A percentile compares a stretch with the other conserved stretches of the same genome.
These are phyloP conservation scores for Ceratobasidium sp. DNA, from an alignment of 1,284 basidiomycete genomes.

Conservation along the genomic window DNA sequence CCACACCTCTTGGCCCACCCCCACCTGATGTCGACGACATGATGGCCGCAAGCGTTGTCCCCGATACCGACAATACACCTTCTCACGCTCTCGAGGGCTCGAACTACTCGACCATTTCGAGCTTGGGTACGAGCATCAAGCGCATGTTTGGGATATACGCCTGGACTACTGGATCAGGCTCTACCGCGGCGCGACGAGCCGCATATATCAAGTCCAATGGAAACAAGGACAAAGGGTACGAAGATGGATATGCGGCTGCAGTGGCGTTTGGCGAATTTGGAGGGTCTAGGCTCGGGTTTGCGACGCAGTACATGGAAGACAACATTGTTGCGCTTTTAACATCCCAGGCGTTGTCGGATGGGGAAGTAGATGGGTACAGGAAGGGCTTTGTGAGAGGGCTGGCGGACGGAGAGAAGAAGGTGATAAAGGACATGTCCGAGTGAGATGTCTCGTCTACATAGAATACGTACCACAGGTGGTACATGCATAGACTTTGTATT, in stretches of 20 bases:
- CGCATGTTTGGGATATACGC: neutral
- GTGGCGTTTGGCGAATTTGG: conserved; percentile 69
- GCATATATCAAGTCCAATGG: conserved; percentile 16
- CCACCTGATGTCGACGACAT: conserved; percentile 25
- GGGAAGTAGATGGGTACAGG: conserved; percentile 62
- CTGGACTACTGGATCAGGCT: conserved; percentile 7
- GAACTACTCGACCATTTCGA: neutral
- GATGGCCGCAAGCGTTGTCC: conserved; percentile 15
- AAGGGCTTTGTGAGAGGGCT: conserved; percentile 65
- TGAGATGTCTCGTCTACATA: neutral
- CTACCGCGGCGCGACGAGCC: conserved; percentile 46
- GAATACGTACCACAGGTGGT: neutral
- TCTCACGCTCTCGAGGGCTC: neutral
- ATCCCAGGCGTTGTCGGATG: conserved; percentile 56
- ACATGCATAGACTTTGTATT: neutral
- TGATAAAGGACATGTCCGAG: conserved; percentile 6
- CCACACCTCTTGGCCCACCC: conserved; percentile 17
- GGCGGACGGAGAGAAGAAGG: conserved; percentile 58
- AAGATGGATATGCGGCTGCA: conserved; percentile 72
- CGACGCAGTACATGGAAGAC: conserved; percentile 71
- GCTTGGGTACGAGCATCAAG: neutral
- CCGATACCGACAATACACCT: neutral
- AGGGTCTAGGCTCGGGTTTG: conserved; percentile 74
- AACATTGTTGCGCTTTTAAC: conserved; percentile 60
- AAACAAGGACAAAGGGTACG: conserved; percentile 62